Evolutionary conservation across 164 flowering plant species (phyloP).

Genomic region (Vitis riparia): DNA sequence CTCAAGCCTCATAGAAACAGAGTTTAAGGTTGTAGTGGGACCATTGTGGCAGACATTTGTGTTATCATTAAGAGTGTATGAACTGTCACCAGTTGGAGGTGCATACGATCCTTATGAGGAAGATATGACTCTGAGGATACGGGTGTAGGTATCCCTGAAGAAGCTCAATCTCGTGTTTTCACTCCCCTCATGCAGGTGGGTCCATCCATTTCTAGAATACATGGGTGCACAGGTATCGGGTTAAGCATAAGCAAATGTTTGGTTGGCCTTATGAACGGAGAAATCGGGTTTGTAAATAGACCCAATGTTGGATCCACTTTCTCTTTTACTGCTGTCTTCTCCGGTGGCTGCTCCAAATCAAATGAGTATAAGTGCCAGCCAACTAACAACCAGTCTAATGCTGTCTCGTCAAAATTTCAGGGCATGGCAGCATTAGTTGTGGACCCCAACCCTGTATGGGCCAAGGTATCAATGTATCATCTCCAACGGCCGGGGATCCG

Average conservation of each 20-base stretch:
- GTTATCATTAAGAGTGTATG: too few relatives aligned
- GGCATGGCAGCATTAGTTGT: slow-evolving; percentile 76
- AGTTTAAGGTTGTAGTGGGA: too few relatives aligned
- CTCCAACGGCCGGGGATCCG: slow-evolving; percentile 80
- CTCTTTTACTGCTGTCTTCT: slow-evolving; percentile 80
- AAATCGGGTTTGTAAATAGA: slow-evolving; percentile 81
- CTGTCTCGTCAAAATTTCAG: slow-evolving; percentile 48
- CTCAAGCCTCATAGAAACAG: too few relatives aligned
- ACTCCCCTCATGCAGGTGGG: slow-evolving; percentile 96
- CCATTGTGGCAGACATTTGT: too few relatives aligned
- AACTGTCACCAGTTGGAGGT: too few relatives aligned
- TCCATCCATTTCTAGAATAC: slow-evolving; percentile 75
- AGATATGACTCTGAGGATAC: slow-evolving; percentile 60
- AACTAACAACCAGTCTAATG: slow-evolving; percentile 34
- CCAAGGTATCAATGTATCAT: slow-evolving; percentile 78
- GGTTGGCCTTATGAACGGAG: slow-evolving; percentile 93
- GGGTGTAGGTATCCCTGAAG: slow-evolving; percentile 83
- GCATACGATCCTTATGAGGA: too few relatives aligned
- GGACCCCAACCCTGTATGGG: slow-evolving; percentile 67
- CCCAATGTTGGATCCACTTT: slow-evolving; percentile 85
- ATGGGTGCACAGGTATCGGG: slow-evolving; percentile 98
- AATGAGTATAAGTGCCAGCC: slow-evolving; percentile 41
- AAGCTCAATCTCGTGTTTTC: slow-evolving; percentile 82
- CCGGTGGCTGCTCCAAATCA: slow-evolving; percentile 34
- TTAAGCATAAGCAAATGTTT: slow-evolving; percentile 92